phyloP scores from a whole-genome alignment of 768 basidiomycete species.

The Boletus vinaceobasis region DNA sequence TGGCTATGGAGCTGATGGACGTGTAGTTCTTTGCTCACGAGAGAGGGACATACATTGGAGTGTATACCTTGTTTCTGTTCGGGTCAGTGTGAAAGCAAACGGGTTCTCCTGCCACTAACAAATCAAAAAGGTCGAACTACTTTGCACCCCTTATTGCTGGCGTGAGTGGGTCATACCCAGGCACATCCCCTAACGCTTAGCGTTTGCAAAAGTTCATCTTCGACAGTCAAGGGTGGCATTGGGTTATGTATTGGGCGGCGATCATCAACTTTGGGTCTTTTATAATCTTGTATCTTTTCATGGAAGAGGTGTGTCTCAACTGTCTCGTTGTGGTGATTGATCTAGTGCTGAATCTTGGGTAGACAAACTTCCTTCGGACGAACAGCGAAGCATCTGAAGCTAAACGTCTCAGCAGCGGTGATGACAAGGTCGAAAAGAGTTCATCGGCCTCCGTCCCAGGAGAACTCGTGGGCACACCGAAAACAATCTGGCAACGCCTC shows the following conservation, averaged over 20 bases:
- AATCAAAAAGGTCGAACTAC: slow-evolving; percentile 13
- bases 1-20: not conserved
- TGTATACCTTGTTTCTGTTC: slow-evolving; percentile 19
- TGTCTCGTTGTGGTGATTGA: not conserved
- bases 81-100: slow-evolving; percentile 4
- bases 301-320: slow-evolving; percentile 14
- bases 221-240: slow-evolving; percentile 20
- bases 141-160: slow-evolving; percentile 21
- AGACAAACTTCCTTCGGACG: slow-evolving; percentile 17
- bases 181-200: not conserved
- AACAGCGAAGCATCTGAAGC: slow-evolving; percentile 18
- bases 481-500: slow-evolving; percentile 11
- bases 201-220: slow-evolving; percentile 13
- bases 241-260: slow-evolving; percentile 23
- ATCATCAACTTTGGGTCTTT: slow-evolving; percentile 18
- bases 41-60: slow-evolving; percentile 18
- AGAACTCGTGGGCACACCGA: slow-evolving; percentile 11
- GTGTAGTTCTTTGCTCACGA: slow-evolving; percentile 20
- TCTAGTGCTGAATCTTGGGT: not conserved
- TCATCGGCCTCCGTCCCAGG: slow-evolving; percentile 7
- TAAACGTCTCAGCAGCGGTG: not conserved
- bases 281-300: slow-evolving; percentile 15
- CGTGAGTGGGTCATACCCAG: not conserved
- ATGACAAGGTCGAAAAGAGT: slow-evolving; percentile 9
- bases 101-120: not conserved